Evolutionary conservation across 495 filamentous ascomycete genomes (phyloP).

Genomic region (Penicillium mononematosum): DNA sequence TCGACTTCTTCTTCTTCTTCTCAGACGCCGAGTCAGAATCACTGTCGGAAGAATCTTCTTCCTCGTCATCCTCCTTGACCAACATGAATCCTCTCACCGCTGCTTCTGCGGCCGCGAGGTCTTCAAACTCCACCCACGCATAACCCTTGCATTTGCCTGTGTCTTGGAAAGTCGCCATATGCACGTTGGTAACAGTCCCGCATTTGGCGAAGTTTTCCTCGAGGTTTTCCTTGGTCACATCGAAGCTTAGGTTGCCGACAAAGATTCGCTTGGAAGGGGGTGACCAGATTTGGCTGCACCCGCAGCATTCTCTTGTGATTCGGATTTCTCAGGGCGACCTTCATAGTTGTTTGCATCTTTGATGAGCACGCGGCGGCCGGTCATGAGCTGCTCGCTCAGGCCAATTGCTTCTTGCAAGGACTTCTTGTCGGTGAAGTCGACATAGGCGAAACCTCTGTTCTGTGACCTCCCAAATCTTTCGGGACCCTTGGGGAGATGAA

Average conservation of each 20-base stretch:
- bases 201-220: constrained; percentile 77
- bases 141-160: constrained; percentile 97
- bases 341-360: constrained; percentile 87
- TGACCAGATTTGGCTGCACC: constrained; percentile 46
- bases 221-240: constrained; percentile 77
- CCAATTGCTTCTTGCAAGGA: constrained; percentile 70
- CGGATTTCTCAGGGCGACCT: constrained; percentile 64
- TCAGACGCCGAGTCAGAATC: constrained; percentile 40
- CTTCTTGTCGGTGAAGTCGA: constrained; percentile 75
- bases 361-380: constrained; percentile 79
- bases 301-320: constrained; percentile 38
- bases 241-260: constrained; percentile 87
- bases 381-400: constrained; percentile 74
- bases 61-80: constrained; percentile 61
- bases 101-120: constrained; percentile 66
- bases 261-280: constrained; percentile 78
- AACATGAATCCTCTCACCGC: constrained; percentile 81
- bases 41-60: constrained; percentile 42
- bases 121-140: constrained; percentile 88
- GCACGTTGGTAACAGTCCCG: constrained; percentile 73
- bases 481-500: constrained; percentile 67
- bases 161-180: constrained; percentile 94
- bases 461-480: constrained; percentile 51
- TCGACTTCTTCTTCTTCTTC: constrained; percentile 30
- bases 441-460: constrained; percentile 93